Base-by-base conservation (phyloP, 225 moss, liverwort and hornwort species). In the Climacium dendroides region DNA sequence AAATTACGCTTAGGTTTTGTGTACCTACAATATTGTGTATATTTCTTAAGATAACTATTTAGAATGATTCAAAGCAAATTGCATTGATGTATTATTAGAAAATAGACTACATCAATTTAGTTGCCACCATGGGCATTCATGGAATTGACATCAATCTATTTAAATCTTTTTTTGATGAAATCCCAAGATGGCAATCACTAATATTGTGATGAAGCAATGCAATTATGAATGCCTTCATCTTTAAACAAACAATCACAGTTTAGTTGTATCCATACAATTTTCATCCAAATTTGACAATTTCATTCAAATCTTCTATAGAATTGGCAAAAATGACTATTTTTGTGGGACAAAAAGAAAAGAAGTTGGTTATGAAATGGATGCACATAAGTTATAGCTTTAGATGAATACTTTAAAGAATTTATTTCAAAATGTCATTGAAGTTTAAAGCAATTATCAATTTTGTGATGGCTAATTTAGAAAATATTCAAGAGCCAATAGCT, bases 311-410 rank as follows among this genome's bases (percentile, higher is more conserved):
- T 74, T 29, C 1, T 10, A 1, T 11, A 1, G 4, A 18, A 29
- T 30, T 30, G 19, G 18, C 48, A 48, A 48, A 45, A 29, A 72
- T 3, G 47, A 47, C 18, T 30, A 10, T 4, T 48, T 19, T 47
- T 6, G 30, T 4, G 11, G 4, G 4, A 74, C 29, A 0, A 4
- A 30, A 30, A 74, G 1, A 11, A 0, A 48, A 74, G 2, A 73
- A 43, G 29, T 73, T n/a, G n/a, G 10, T 10, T 10, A 47, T 19
- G 48, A 30, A 74, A 73, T 47, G 29, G 4, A 11, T 73, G 72
- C 10, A 5, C 29, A 8, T 26, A 3, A 25, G 19, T 67, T 22
- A 37, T 25, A 5, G 3, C 26, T 43, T 70, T 1, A 70, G 2
- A 41, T 45, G 17, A 9, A 5, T 71, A 43, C 3, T 5, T 43